phyloP scores from a whole-genome alignment of 345 rosid species.

The Citrus sinensis region DVS_A1.0 CM039162.1:14173001-14173500 shows the following conservation, averaged over 20 bases:
- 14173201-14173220: neutral
- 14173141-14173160: neutral
- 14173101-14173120: neutral
- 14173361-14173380: neutral
- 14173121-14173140: neutral
- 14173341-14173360: neutral
- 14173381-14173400: neutral
- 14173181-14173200: neutral
- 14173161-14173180: neutral
- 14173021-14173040: neutral
- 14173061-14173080: neutral
- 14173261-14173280: neutral
- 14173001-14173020: conserved; percentile 13
- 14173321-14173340: neutral
- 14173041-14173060: neutral
- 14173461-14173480: neutral
- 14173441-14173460: neutral
- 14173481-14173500: neutral
- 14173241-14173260: neutral
- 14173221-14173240: neutral
- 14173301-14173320: neutral
- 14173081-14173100: neutral
- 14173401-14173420: neutral
- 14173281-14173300: neutral
- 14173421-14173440: neutral